phyloP scores from a whole-genome alignment of 2,329 filamentous ascomycete species.

The Neonectria hederae region DNA sequence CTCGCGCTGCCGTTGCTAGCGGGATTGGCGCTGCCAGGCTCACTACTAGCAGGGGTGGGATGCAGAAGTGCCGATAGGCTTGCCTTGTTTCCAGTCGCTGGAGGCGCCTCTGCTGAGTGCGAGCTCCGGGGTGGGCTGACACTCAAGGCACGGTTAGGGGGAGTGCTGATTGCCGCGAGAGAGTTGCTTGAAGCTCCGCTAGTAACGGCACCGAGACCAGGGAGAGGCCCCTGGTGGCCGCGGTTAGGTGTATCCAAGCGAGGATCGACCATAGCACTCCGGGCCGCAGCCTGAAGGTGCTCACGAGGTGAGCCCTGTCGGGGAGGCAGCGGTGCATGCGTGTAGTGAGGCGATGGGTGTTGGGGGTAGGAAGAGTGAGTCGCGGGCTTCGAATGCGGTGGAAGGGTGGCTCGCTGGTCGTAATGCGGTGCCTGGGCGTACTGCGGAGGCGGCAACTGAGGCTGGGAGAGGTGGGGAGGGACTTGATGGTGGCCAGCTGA shows the following conservation, averaged over 20 bases:
- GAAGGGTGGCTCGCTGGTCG: conserved; percentile 51
- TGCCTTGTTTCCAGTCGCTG: conserved; percentile 49
- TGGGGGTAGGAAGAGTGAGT: conserved; percentile 43
- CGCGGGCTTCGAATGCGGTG: conserved; percentile 48
- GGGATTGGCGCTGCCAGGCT: conserved; percentile 56
- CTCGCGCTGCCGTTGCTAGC: conserved; percentile 53
- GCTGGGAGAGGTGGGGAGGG: conserved; percentile 44
- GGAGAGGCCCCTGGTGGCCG: conserved; percentile 56
- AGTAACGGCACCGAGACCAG: conserved; percentile 51
- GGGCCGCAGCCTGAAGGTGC: conserved; percentile 55
- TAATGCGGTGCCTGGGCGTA: conserved; percentile 45
- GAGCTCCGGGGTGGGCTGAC: conserved; percentile 58
- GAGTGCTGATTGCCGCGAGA: conserved; percentile 50
- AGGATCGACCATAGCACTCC: conserved; percentile 53
- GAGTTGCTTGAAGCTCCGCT: conserved; percentile 40
- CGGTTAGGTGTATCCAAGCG: conserved; percentile 48
- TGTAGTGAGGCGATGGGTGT: conserved; percentile 42
- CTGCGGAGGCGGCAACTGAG: conserved; percentile 38
- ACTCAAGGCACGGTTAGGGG: conserved; percentile 58
- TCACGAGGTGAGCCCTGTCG: conserved; percentile 55
- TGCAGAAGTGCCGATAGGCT: conserved; percentile 63
- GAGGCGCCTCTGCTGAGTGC: conserved; percentile 46
- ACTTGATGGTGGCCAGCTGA: conserved; percentile 37
- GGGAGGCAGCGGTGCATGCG: conserved; percentile 49
- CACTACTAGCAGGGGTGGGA: conserved; percentile 57